Conservation (phyloP, 2,329 filamentous ascomycete species). For the Phyllosticta paracitricarpa region DNA sequence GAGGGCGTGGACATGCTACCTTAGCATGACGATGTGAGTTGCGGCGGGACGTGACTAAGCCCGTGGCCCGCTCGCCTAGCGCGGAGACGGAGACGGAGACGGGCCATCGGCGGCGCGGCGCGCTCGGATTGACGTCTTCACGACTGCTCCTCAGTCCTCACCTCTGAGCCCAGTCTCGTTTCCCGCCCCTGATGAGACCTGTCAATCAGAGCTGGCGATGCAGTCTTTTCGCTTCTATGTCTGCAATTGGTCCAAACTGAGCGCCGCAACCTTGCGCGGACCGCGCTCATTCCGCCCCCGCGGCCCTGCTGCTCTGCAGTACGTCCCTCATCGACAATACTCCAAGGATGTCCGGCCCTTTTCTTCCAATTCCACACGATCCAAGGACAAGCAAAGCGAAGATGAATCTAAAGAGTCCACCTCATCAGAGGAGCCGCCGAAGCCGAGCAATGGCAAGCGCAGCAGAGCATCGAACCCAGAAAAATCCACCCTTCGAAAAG, state of each 20-base stretch:
- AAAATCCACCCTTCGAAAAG: conserved; percentile 64
- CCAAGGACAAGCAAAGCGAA: background rate
- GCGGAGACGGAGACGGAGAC: background rate
- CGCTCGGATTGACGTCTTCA: background rate
- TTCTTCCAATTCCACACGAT: background rate
- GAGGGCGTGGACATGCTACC: background rate
- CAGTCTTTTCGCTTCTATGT: conserved; percentile 16
- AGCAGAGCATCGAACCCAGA: background rate
- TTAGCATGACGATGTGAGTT: background rate
- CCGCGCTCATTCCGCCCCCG: conserved; percentile 6
- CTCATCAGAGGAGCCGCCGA: background rate
- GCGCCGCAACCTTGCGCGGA: conserved; percentile 14
- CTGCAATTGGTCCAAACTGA: conserved; percentile 17
- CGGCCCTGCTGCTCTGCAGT: background rate
- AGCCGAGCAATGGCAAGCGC: background rate
- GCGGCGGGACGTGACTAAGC: background rate
- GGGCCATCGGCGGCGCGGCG: background rate
- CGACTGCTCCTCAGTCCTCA: background rate
- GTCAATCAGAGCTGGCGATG: conserved; percentile 17
- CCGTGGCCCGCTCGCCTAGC: background rate
- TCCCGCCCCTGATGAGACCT: background rate
- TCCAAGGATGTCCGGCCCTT: background rate
- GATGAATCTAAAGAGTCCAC: background rate
- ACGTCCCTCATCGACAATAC: background rate
- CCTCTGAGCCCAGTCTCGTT: background rate